Conservation (phyloP, 2,329 filamentous ascomycete genomes). For the Bertia moriformis region DNA sequence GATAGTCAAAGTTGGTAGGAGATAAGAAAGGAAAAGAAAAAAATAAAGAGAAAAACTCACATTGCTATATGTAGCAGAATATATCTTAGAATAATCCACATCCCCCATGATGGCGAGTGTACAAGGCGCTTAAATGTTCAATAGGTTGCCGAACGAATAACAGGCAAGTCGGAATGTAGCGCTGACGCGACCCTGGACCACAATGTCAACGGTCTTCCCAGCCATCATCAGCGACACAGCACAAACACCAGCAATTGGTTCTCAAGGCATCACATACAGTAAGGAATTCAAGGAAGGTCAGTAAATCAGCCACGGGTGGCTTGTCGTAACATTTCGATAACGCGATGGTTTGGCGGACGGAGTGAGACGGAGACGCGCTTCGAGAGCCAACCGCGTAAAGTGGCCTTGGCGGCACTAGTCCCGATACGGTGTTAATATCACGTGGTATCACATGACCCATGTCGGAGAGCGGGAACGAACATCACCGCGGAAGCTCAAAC, state of each 20-base stretch:
- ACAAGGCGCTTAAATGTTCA: neutral
- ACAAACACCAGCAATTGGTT: no score
- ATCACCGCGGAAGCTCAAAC: no score
- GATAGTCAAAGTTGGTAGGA: neutral
- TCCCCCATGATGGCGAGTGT: neutral
- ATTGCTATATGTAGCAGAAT: conserved; percentile 1
- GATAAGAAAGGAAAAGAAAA: neutral
- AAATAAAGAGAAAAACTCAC: neutral
- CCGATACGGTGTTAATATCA: neutral
- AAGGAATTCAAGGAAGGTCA: neutral
- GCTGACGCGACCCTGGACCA: no score
- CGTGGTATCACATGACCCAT: neutral
- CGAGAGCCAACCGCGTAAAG: neutral
- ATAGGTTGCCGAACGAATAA: neutral
- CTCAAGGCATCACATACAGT: no score
- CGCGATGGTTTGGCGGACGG: neutral
- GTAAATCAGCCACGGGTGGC: neutral
- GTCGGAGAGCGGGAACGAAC: neutral
- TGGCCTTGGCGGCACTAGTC: neutral
- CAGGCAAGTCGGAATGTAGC: no score
- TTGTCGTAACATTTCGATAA: neutral
- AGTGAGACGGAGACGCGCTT: neutral
- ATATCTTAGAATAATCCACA: neutral
- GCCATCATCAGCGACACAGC: no score
- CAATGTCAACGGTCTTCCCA: no score